Conservation (phyloP, 2,329 filamentous ascomycete species). For the Phialemoniopsis sp. region DNA sequence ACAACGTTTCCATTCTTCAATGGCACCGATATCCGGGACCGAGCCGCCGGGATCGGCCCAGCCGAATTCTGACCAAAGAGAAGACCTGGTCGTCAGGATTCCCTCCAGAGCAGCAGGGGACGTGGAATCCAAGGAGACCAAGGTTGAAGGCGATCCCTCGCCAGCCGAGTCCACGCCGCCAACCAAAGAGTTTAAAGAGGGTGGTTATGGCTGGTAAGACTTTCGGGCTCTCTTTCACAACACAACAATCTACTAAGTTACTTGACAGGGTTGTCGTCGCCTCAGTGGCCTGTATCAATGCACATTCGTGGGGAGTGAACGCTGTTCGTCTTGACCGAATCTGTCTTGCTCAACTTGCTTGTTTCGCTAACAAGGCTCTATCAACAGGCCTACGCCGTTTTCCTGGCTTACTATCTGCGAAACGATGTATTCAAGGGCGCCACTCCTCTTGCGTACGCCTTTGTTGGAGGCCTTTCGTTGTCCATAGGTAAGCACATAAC, state of each 20-base stretch:
- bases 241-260: background rate
- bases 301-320: slow-evolving; percentile 74
- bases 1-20: no score
- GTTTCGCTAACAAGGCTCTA: slow-evolving; percentile 1
- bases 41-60: no score
- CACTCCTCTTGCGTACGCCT: slow-evolving; percentile 65
- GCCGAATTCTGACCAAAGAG: no score
- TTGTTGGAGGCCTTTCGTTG: slow-evolving; percentile 70
- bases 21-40: no score
- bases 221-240: background rate
- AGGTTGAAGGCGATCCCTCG: background rate
- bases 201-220: slow-evolving; percentile 55
- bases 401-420: slow-evolving; percentile 52
- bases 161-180: background rate
- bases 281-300: slow-evolving; percentile 54
- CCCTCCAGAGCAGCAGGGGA: no score
- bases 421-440: slow-evolving; percentile 59
- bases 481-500: slow-evolving; percentile 43
- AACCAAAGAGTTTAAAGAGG: slow-evolving; percentile 38
- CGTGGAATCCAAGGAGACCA: slow-evolving; percentile 8
- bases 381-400: slow-evolving; percentile 48
- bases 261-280: slow-evolving; percentile 45
- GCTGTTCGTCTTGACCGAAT: slow-evolving; percentile 35
- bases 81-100: no score
- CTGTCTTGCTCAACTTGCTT: background rate